Evolutionary conservation across 2,329 filamentous ascomycete genomes (phyloP).

Genomic region (Boeremia exigua): DNA sequence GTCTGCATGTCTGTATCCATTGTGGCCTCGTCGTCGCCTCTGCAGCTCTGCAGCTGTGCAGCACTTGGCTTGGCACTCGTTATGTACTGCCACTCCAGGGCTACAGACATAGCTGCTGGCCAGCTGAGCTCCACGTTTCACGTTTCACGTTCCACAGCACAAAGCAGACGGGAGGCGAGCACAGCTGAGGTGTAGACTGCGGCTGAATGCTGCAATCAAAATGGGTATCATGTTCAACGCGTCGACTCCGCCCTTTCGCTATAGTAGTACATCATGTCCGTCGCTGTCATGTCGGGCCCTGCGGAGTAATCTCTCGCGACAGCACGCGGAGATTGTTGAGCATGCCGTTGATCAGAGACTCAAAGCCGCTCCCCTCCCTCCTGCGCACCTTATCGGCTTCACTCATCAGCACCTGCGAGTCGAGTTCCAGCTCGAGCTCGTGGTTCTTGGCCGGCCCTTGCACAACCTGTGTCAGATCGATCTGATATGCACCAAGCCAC

Average conservation of each 20-base stretch:
- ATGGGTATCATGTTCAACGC: slow-evolving; percentile 43
- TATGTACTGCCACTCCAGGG: background rate
- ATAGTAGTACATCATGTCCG: slow-evolving; percentile 18
- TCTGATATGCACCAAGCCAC: slow-evolving; percentile 79
- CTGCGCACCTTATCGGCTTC: slow-evolving; percentile 67
- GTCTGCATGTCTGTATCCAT: background rate
- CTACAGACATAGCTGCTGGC: background rate
- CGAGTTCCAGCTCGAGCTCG: slow-evolving; percentile 80
- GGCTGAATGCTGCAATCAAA: slow-evolving; percentile 11
- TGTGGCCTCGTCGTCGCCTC: too few relatives aligned
- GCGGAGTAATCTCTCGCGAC: slow-evolving; percentile 43
- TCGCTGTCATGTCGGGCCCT: slow-evolving; percentile 7
- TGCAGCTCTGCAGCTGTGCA: background rate
- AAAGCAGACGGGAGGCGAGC: slow-evolving; percentile 3
- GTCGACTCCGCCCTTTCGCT: slow-evolving; percentile 29
- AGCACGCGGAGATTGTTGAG: slow-evolving; percentile 66
- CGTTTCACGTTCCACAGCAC: slow-evolving; percentile 12
- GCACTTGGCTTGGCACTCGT: background rate
- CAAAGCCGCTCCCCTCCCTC: slow-evolving; percentile 56
- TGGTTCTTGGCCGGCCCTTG: slow-evolving; percentile 69
- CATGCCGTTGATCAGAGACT: slow-evolving; percentile 73
- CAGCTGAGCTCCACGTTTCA: slow-evolving; percentile 13
- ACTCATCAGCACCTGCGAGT: slow-evolving; percentile 67
- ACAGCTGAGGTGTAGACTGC: slow-evolving; percentile 2
- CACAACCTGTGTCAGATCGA: slow-evolving; percentile 91